phyloP scores from a whole-genome alignment of 768 basidiomycete genomes.

The Coprinellus aureogranulatus region DNA sequence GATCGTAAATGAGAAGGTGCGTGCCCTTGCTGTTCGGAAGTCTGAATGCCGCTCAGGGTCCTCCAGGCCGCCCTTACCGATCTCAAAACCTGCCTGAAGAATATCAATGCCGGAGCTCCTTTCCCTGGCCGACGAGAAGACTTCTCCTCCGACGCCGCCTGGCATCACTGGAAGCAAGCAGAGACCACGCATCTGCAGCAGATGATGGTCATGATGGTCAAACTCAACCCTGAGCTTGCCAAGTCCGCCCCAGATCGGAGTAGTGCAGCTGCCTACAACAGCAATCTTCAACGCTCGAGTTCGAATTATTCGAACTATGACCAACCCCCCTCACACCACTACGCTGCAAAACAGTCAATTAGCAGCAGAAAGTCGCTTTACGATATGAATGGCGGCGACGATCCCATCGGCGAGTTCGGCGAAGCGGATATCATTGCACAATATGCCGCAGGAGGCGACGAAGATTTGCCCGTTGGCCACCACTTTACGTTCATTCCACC shows the following conservation, averaged over 20 bases:
- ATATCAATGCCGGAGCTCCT: conserved; percentile 76
- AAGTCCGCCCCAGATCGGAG: conserved; percentile 65
- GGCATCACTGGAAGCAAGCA: conserved; percentile 75
- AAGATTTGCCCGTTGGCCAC: conserved; percentile 68
- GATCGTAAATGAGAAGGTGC: conserved; percentile 74
- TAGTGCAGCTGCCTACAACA: conserved; percentile 35
- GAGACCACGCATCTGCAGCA: conserved; percentile 87
- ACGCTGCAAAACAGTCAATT: conserved; percentile 39
- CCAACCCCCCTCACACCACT: conserved; percentile 26
- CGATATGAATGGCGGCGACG: conserved; percentile 21
- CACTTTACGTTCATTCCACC: conserved; percentile 90
- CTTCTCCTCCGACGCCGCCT: conserved; percentile 79
- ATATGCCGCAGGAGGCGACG: conserved; percentile 38
- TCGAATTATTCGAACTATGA: conserved; percentile 5
- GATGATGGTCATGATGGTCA: conserved; percentile 82
- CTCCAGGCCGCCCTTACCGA: conserved; percentile 78
- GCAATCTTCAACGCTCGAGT: conserved; percentile 8
- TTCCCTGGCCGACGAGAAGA: conserved; percentile 88
- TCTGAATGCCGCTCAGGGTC: conserved; percentile 6
- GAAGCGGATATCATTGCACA: conserved; percentile 18
- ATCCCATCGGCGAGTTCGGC: conserved; percentile 33
- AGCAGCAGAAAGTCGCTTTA: conserved; percentile 67
- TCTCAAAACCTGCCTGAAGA: conserved; percentile 91
- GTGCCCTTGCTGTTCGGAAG: conserved; percentile 6
- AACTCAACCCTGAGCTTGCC: conserved; percentile 82